Evolutionary conservation across 164 flowering plant species (phyloP).

Genomic region (Magnolia kwangsiensis): DNA sequence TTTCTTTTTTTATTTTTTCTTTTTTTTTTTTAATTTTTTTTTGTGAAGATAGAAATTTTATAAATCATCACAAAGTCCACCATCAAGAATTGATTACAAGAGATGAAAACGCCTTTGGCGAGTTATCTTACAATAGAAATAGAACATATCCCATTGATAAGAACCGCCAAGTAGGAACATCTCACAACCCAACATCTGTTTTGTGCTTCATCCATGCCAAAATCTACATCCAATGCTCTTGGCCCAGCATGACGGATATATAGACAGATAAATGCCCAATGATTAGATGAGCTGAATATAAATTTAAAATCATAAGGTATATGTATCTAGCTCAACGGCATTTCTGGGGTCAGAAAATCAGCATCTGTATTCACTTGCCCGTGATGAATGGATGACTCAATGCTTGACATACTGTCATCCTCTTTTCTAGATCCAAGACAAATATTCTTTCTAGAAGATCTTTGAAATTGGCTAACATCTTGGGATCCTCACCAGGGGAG

Average conservation of each 20-base stretch:
- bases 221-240: slow-evolving; percentile 33
- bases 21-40: too few species aligned
- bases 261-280: slow-evolving; percentile 62
- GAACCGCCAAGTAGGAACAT: slow-evolving; percentile 61
- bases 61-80: slow-evolving; percentile 29
- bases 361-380: too few species aligned
- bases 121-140: slow-evolving; percentile 97
- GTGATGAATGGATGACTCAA: slow-evolving; percentile 93
- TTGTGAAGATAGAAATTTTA: slow-evolving; percentile 5
- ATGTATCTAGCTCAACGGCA: slow-evolving; percentile 61
- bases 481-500: too few species aligned
- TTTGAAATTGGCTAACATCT: too few species aligned
- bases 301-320: slow-evolving; percentile 46
- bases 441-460: slow-evolving; percentile 88
- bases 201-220: slow-evolving; percentile 45
- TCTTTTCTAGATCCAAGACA: slow-evolving; percentile 90
- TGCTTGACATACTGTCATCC: slow-evolving; percentile 96
- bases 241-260: slow-evolving; percentile 47
- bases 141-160: slow-evolving; percentile 73
- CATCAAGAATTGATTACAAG: slow-evolving; percentile 67
- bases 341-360: slow-evolving; percentile 76
- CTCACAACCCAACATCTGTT: slow-evolving; percentile 26
- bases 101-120: slow-evolving; percentile 60
- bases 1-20: too few species aligned
- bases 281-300: slow-evolving; percentile 67